Conservation (phyloP, 768 basidiomycete species). For the Mycena venus region DNA sequence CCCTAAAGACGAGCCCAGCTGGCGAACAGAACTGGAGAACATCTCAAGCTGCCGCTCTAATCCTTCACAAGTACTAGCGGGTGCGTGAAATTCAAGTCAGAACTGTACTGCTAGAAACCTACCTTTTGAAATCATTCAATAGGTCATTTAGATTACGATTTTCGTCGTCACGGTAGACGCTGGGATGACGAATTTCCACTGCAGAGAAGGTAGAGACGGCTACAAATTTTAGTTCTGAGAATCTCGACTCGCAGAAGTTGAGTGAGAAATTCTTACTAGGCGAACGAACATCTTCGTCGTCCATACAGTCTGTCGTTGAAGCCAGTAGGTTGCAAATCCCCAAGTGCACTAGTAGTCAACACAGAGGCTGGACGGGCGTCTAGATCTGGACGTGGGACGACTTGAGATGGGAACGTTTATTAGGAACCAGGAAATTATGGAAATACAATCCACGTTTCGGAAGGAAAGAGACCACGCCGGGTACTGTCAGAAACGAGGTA, state of each 20-base stretch:
- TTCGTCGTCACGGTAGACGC: background rate
- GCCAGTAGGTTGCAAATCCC: background rate
- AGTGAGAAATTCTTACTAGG: conserved; percentile 7
- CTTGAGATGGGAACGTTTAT: no score
- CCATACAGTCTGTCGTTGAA: background rate
- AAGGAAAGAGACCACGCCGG: no score
- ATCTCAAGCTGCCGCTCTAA: conserved; percentile 26
- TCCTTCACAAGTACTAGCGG: background rate
- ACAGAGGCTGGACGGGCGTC: background rate
- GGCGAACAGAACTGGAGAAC: conserved; percentile 24
- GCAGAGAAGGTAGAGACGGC: background rate
- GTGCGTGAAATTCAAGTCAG: background rate
- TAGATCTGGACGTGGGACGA: no score
- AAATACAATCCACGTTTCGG: no score
- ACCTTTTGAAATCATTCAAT: conserved; percentile 5
- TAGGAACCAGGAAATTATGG: no score
- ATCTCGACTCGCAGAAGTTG: no score
- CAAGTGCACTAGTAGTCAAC: background rate
- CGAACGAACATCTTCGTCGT: background rate
- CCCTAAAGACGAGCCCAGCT: conserved; percentile 29
- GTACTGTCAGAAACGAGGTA: no score
- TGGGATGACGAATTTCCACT: background rate
- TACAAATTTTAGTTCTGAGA: background rate
- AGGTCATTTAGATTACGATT: conserved; percentile 4
- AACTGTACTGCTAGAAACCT: background rate